These are phyloP conservation scores for Salix arbutifolia DNA, from an alignment of 345 rosid genomes.

Conservation along the genomic window DNA sequence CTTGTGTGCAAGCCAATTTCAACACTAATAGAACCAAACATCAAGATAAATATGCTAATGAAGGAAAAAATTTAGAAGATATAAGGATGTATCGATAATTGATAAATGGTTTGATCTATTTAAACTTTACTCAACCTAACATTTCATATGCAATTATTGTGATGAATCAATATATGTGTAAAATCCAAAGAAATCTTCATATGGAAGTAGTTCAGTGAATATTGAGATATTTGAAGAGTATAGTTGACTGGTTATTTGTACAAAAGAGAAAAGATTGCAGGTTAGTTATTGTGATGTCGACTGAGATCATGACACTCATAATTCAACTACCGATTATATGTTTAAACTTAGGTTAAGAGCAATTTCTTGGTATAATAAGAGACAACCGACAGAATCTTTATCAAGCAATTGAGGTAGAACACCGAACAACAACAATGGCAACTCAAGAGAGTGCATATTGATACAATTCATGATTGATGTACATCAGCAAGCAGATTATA, in stretches of 20 bases:
- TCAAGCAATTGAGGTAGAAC: not conserved
- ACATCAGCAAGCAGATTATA: too few relatives aligned
- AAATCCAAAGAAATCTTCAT: too few relatives aligned
- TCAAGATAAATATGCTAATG: not conserved
- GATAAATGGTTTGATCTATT: not conserved
- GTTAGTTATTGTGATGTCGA: not conserved
- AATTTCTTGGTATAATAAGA: not conserved
- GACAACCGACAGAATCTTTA: not conserved
- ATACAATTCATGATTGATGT: too few relatives aligned
- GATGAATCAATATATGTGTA: too few relatives aligned
- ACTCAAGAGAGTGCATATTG: too few relatives aligned
- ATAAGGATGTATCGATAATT: not conserved
- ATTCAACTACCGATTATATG: not conserved
- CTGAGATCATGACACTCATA: not conserved
- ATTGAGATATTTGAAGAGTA: too few relatives aligned
- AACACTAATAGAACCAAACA: not conserved
- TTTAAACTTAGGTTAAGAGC: not conserved
- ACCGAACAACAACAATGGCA: too few relatives aligned
- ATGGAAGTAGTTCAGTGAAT: too few relatives aligned
- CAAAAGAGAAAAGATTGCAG: not conserved
- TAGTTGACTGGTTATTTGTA: not conserved
- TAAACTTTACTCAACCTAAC: not conserved
- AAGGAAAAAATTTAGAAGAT: conserved; percentile 4
- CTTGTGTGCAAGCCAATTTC: not conserved
- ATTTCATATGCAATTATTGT: too few relatives aligned